Base-by-base conservation (phyloP, 805 yeast species). In the Teunomyces panamensis region DNA sequence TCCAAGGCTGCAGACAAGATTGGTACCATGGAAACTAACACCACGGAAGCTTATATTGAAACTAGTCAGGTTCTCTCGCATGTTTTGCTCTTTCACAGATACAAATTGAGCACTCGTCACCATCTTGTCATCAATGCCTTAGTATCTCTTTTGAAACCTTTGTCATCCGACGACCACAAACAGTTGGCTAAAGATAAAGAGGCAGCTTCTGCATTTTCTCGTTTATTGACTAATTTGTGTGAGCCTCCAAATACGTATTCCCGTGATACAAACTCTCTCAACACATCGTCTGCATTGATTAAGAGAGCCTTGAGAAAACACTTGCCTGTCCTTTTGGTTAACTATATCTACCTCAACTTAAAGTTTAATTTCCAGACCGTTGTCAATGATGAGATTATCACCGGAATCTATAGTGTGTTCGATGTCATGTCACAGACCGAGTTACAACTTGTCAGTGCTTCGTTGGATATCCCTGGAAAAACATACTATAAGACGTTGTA, bases 391-490 rank as follows among this genome's bases (percentile, higher is more conserved):
- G 71, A 70, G 10, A 53, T 92, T 28, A 63, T 75, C 11, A 65
- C 75, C 0, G 87, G 87, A 1, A 64, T 88, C 13, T 87, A 77
- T 56, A 65, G 78, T 43, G 68, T 88, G 2, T 81, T 91, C 57
- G 90, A 87, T 57, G 75, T 87, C 1, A 62, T 90, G 30, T 84
- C 96, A 0, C 75, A 73, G 33, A 73, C 74, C 33, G 97, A 90
- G 55, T 65, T 90, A 46, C 77, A 74, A 44, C 62, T 81, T 30
- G 76, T 85, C 16, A 87, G 80, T 58, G 74, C 83, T 3, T 75
- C 84, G 5, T 66, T 90, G 56, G 96, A 92, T 55, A 61, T 69
- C 17, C 79, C 87, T 34, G 86, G 94, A 3, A 79, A 88, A 55
- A 74, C 82, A 1, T 81, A 84, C 56, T 85, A 83, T 72, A 83